phyloP scores from a whole-genome alignment of 768 basidiomycete genomes.

The Naganishia onofrii region DNA sequence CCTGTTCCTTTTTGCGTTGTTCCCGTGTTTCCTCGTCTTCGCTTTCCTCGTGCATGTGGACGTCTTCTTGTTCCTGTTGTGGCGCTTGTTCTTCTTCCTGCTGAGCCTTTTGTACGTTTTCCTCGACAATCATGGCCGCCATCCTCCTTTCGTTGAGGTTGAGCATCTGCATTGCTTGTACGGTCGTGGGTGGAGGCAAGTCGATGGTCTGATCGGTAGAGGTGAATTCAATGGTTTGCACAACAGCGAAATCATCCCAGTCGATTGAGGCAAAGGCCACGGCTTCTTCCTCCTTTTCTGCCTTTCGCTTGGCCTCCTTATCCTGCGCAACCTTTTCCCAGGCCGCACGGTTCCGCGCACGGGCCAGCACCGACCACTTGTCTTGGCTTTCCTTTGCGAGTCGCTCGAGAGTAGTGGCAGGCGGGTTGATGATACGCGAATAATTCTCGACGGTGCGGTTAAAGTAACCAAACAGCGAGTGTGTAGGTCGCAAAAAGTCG shows the following conservation, averaged over 20 bases:
- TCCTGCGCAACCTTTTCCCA: slow-evolving; percentile 84
- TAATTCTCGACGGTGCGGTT: slow-evolving; percentile 97
- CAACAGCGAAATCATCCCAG: slow-evolving; percentile 71
- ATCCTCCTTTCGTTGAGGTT: slow-evolving; percentile 94
- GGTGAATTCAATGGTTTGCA: slow-evolving; percentile 88
- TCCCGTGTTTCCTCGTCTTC: slow-evolving; percentile 59
- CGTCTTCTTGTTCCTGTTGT: slow-evolving; percentile 56
- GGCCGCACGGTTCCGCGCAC: slow-evolving; percentile 72
- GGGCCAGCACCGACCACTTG: slow-evolving; percentile 74
- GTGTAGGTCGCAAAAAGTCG: slow-evolving; percentile 91
- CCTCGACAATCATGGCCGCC: slow-evolving; percentile 98
- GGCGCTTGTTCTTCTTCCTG: slow-evolving; percentile 18
- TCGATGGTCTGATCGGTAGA: slow-evolving; percentile 75
- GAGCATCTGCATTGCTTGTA: slow-evolving; percentile 93
- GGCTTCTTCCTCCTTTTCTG: slow-evolving; percentile 88
- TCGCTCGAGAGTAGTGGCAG: slow-evolving; percentile 67
- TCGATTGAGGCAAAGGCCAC: slow-evolving; percentile 95
- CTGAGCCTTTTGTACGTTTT: slow-evolving; percentile 61
- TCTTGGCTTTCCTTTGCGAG: slow-evolving; percentile 65
- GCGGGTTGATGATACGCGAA: slow-evolving; percentile 80
- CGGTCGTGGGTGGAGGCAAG: slow-evolving; percentile 92
- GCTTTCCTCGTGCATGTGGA: slow-evolving; percentile 39
- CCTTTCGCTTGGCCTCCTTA: slow-evolving; percentile 77
- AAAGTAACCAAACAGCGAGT: slow-evolving; percentile 94
- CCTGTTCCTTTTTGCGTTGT: slow-evolving; percentile 57